Percentiles rank a stretch among this genome's conserved stretches.
Conservation (phyloP, 2,329 filamentous ascomycete genomes). For the Fusarium sulawesiense region DNA sequence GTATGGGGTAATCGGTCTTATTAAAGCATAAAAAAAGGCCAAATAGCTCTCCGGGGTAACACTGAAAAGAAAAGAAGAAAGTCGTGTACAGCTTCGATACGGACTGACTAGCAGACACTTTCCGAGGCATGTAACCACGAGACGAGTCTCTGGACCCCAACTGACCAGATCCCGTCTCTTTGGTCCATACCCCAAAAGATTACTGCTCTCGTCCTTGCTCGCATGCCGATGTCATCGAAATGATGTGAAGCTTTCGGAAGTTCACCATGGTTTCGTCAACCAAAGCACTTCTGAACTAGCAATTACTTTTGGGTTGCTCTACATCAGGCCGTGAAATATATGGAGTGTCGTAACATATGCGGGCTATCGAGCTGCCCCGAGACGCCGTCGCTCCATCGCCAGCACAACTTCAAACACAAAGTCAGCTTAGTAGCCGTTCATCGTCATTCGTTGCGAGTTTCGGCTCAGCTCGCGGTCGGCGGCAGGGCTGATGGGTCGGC, state of each 20-base stretch:
- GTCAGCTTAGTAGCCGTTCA: constrained; percentile 90
- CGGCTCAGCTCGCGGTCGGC: constrained; percentile 96
- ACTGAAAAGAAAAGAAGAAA: constrained; percentile 54
- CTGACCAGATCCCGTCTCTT: constrained; percentile 3
- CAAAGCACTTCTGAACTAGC: constrained; percentile 38
- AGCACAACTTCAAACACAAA: constrained; percentile 47
- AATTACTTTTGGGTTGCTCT: constrained; percentile 44
- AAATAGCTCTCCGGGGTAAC: constrained; percentile 51
- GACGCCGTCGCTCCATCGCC: constrained; percentile 51
- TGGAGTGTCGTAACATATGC: constrained; percentile 48
- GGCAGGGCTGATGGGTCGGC: constrained; percentile 90
- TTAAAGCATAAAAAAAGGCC: constrained; percentile 55
- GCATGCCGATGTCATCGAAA: constrained; percentile 36
- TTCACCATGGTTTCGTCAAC: constrained; percentile 30
- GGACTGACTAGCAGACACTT: constrained; percentile 9
- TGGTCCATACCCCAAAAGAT: constrained; percentile 8
- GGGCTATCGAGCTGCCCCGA: constrained; percentile 47
- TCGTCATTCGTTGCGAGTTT: constrained; percentile 95
- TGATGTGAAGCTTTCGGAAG: constrained; percentile 34
- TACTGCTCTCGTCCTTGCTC: constrained; percentile 38
- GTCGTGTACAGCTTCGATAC: constrained; percentile 43
- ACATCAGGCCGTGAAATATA: constrained; percentile 49
- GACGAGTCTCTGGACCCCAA: constrained; percentile 8
- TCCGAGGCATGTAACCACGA: constrained; percentile 17
- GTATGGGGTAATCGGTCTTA: constrained; percentile 51